These are phyloP conservation scores for Agaricus subrufescens DNA, from an alignment of 768 basidiomycete genomes.

Conservation along the genomic window DNA sequence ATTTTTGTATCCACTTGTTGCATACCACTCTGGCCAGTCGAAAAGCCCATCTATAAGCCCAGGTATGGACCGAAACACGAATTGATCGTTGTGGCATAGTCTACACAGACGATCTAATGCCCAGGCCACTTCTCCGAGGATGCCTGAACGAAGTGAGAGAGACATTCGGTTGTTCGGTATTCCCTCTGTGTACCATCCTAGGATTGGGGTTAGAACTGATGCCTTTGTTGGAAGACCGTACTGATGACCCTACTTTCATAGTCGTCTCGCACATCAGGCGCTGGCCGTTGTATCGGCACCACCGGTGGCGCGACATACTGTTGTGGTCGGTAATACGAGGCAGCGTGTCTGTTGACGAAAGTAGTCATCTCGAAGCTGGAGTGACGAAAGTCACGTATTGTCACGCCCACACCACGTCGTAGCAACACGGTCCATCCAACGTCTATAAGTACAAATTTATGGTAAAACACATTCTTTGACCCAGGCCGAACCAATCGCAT, in stretches of 20 bases:
- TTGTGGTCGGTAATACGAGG: slow-evolving; percentile 25
- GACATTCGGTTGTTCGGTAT: slow-evolving; percentile 82
- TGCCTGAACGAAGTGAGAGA: slow-evolving; percentile 82
- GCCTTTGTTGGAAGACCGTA: neutral
- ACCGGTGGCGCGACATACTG: slow-evolving; percentile 16
- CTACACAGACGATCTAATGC: slow-evolving; percentile 83
- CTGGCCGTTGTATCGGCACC: slow-evolving; percentile 21
- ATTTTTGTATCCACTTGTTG: slow-evolving; percentile 51
- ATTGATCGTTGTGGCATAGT: slow-evolving; percentile 74
- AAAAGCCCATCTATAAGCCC: slow-evolving; percentile 82
- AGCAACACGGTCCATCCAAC: neutral
- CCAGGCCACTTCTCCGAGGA: slow-evolving; percentile 82
- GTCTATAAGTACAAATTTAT: neutral
- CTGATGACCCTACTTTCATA: slow-evolving; percentile 58
- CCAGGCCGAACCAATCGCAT: slow-evolving; percentile 31
- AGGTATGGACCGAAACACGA: slow-evolving; percentile 65
- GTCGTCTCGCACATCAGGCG: slow-evolving; percentile 59
- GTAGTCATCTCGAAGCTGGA: slow-evolving; percentile 6
- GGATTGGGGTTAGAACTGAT: slow-evolving; percentile 10
- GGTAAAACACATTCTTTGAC: slow-evolving; percentile 16
- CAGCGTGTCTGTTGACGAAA: slow-evolving; percentile 14
- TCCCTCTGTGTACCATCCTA: slow-evolving; percentile 86
- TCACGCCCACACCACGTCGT: neutral
- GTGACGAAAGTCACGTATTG: neutral
- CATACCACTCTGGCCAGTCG: slow-evolving; percentile 87